Evolutionary conservation across 257 asterid genomes (phyloP), one percentile per base, ranked within the genome.

Genomic region (Capsicum chinense): DNA sequence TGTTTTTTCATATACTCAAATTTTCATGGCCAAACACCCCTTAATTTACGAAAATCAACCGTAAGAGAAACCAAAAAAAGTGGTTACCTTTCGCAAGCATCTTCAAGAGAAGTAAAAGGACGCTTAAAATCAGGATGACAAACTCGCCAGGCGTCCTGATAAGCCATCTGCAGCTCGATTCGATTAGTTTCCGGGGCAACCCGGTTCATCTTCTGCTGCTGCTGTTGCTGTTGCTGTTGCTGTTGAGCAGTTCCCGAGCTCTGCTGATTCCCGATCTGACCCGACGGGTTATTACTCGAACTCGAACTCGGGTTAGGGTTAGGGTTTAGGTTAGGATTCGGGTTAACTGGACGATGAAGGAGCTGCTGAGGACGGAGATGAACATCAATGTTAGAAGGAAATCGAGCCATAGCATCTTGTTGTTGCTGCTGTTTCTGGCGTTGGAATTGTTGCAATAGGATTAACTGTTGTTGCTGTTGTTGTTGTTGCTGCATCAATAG

Each of bases 91-190:
- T 94, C 97, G 83, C 98, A 97, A 56, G 99, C 99, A 79, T 95
- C 99, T 89, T 93, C 96, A 60, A 97, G 93, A 86, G 98, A 91
- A 58, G 97, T 83, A 88, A 97, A 97, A 62, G 98, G 98, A 69
- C 97, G 97, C 85, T 90, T 93, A 91, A 90, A 93, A 79, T 97
- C 98, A 56, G 99, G 99, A 84, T 93, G 98, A 54, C 99, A 97
- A 52, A 97, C 98, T 19, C 95, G 92, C 99, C 97, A 95, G n/a
- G 98, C 99, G 74, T 97, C 99, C 88, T 97, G 99, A 85, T 95
- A 97, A 14, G 99, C 98, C 87, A 97, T 88, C 84, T 97, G 98
- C 83, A 97, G 88, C 76, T 90, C 92, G 12, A 83, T 85, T 48
- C 84, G 87, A 13, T 88, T 89, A 5, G 85, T 35, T 17, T 70